Conservation (phyloP, 225 moss, liverwort and hornwort species). For the Bryum argenteum region DNA sequence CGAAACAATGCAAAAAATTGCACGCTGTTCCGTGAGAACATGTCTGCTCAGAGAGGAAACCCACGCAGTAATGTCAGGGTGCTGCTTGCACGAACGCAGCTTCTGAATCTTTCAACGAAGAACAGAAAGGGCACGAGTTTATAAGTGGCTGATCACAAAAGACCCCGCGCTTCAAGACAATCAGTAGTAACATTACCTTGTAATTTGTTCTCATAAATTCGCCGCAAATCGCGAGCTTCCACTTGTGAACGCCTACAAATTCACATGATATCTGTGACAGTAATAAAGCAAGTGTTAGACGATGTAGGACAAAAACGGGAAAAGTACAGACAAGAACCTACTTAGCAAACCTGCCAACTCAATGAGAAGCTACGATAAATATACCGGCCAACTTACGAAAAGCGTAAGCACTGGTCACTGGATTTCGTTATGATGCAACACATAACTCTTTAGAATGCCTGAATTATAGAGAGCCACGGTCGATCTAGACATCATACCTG, state of each 20-base stretch:
- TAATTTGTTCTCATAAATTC: constrained; percentile 81
- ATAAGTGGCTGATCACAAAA: neutral
- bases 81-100: neutral
- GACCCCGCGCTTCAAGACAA: constrained; percentile 3
- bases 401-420: constrained; percentile 7
- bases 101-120: constrained; percentile 4
- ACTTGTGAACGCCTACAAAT: constrained; percentile 88
- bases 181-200: constrained; percentile 56
- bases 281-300: constrained; percentile 16
- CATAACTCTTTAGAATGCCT: constrained; percentile 1
- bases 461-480: neutral
- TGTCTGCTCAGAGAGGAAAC: constrained; percentile 47
- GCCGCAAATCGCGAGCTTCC: constrained; percentile 96
- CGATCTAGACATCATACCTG: constrained; percentile 58
- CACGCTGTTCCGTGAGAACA: constrained; percentile 95
- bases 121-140: constrained; percentile 14
- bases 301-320: constrained; percentile 24
- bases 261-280: constrained; percentile 85
- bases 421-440: constrained; percentile 10
- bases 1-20: constrained; percentile 97
- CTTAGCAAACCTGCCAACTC: constrained; percentile 14
- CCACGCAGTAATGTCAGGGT: neutral
- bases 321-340: constrained; percentile 15
- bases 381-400: constrained; percentile 8
- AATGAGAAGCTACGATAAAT: constrained; percentile 9